Percentiles rank a stretch among this genome's conserved stretches.
These are phyloP conservation scores for Candida fluviatilis DNA, from an alignment of 805 yeast species.

Conservation along the genomic window DNA sequence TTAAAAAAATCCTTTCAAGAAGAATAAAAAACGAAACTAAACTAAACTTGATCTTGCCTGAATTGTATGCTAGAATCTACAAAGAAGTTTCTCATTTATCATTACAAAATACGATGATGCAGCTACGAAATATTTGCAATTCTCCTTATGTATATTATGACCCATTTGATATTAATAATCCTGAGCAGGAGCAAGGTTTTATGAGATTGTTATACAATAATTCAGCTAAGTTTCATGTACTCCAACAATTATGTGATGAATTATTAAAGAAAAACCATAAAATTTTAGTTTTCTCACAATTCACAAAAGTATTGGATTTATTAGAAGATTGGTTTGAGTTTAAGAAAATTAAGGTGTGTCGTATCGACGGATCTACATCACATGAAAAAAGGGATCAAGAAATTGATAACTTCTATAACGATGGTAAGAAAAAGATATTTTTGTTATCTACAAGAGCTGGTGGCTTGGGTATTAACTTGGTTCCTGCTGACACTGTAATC, in stretches of 20 bases:
- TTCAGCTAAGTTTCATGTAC: slow-evolving; percentile 70
- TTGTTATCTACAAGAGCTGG: slow-evolving; percentile 90
- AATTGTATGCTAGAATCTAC: slow-evolving; percentile 10
- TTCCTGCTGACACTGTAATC: slow-evolving; percentile 85
- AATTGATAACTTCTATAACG: slow-evolving; percentile 48
- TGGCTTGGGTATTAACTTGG: slow-evolving; percentile 85
- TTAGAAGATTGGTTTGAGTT: slow-evolving; percentile 68
- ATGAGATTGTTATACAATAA: slow-evolving; percentile 35
- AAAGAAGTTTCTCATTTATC: slow-evolving; percentile 30
- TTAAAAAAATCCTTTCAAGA: slow-evolving; percentile 1
- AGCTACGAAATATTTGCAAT: slow-evolving; percentile 76
- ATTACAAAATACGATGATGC: slow-evolving; percentile 73
- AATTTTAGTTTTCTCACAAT: slow-evolving; percentile 81
- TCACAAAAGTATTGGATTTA: slow-evolving; percentile 77
- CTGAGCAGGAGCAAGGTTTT: slow-evolving; percentile 22
- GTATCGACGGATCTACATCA: slow-evolving; percentile 73
- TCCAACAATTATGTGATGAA: slow-evolving; percentile 57
- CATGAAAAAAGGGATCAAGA: slow-evolving; percentile 64
- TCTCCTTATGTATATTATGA: slow-evolving; percentile 81
- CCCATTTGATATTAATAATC: slow-evolving; percentile 51
- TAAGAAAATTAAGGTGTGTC: slow-evolving; percentile 42
- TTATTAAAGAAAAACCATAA: slow-evolving; percentile 56
- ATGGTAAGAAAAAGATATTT: slow-evolving; percentile 44
- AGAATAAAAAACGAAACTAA: slow-evolving; percentile 6
- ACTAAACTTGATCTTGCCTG: slow-evolving; percentile 12